Percentiles rank a stretch among this genome's conserved stretches.
Evolutionary conservation across 768 basidiomycete genomes (phyloP).

Genomic region (Symmetrospora coprosmae): DNA sequence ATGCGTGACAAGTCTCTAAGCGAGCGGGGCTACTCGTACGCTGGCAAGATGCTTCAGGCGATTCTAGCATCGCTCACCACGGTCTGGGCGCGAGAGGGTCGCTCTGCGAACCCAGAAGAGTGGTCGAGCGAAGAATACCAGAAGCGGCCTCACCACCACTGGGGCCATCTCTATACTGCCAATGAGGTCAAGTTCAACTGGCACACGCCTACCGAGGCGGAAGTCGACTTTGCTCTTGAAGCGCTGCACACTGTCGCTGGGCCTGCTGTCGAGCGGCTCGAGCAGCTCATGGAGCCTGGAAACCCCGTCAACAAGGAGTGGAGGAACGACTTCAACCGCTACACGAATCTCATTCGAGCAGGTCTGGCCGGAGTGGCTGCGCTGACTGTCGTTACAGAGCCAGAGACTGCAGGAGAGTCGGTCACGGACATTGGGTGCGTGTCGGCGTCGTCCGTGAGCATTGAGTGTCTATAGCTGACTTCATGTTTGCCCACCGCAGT

Average conservation of each 20-base stretch:
- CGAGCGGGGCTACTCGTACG: slow-evolving; percentile 69
- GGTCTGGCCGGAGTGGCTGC: slow-evolving; percentile 63
- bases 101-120: slow-evolving; percentile 62
- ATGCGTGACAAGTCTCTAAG: slow-evolving; percentile 59
- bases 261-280: slow-evolving; percentile 49
- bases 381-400: slow-evolving; percentile 46
- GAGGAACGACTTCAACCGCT: slow-evolving; percentile 70
- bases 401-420: slow-evolving; percentile 43
- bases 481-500: slow-evolving; percentile 39
- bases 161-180: slow-evolving; percentile 62
- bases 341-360: slow-evolving; percentile 58
- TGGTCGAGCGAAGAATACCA: slow-evolving; percentile 60
- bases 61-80: slow-evolving; percentile 60
- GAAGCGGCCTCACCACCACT: slow-evolving; percentile 60
- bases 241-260: slow-evolving; percentile 55
- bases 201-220: slow-evolving; percentile 59
- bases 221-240: slow-evolving; percentile 59
- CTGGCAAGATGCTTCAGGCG: slow-evolving; percentile 60
- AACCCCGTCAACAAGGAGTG: slow-evolving; percentile 57
- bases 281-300: slow-evolving; percentile 43
- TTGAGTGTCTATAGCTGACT: background rate
- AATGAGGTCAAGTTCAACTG: slow-evolving; percentile 64
- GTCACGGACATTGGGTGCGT: slow-evolving; percentile 58
- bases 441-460: background rate
- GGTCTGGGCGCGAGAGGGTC: slow-evolving; percentile 65